phyloP scores from a whole-genome alignment of 2,329 filamentous ascomycete genomes.

The Fusarium sp. region DNA sequence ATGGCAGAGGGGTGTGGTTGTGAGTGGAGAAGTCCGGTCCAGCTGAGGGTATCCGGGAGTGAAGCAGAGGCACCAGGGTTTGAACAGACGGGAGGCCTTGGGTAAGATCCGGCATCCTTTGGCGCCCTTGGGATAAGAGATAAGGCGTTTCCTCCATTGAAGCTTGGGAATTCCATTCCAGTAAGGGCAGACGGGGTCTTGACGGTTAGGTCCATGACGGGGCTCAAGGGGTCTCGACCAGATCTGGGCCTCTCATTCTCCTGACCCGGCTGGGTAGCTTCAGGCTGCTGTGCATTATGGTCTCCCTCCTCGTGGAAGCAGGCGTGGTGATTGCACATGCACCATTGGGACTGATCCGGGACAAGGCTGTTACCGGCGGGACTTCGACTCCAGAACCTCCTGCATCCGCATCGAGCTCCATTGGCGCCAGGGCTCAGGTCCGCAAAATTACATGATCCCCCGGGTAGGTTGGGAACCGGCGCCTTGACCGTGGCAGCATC shows the following conservation, averaged over 20 bases:
- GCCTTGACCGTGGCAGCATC: constrained; percentile 53
- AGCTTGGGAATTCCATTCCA: constrained; percentile 56
- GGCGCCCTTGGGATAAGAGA: constrained; percentile 51
- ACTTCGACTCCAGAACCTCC: constrained; percentile 68
- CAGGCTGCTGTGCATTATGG: constrained; percentile 39
- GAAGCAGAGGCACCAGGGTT: constrained; percentile 44
- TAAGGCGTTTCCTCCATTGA: constrained; percentile 46
- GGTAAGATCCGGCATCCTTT: constrained; percentile 36
- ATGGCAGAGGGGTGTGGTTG: constrained; percentile 51
- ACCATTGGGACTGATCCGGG: constrained; percentile 62
- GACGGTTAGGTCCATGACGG: constrained; percentile 61
- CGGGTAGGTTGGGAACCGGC: constrained; percentile 55
- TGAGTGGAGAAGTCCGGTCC: constrained; percentile 58
- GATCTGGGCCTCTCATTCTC: constrained; percentile 65
- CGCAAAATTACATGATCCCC: constrained; percentile 68
- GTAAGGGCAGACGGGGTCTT: constrained; percentile 52
- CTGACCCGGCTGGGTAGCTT: constrained; percentile 53
- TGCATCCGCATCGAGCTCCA: constrained; percentile 68
- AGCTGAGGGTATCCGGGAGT: constrained; percentile 68
- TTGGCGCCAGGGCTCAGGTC: constrained; percentile 64
- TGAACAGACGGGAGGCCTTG: constrained; percentile 31
- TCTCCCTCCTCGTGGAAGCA: constrained; percentile 68
- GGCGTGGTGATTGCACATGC: constrained; percentile 73
- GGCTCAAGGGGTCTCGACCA: constrained; percentile 64
- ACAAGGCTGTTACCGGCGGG: constrained; percentile 48